Conservation (phyloP, 441 rosid genomes). For the Eruca vesicaria region DNA sequence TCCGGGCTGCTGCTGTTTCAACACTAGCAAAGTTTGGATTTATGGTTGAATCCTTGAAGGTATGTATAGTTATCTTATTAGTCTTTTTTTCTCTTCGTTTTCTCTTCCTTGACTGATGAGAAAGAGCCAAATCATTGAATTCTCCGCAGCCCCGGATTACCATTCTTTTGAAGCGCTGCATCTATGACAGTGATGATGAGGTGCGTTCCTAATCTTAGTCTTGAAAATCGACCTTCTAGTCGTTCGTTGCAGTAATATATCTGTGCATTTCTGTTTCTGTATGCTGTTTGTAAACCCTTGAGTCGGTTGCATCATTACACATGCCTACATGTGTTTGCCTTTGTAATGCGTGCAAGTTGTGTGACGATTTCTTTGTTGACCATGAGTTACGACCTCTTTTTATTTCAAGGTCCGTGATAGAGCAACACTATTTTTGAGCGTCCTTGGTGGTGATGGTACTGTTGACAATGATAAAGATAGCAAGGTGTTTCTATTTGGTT, state of each 20-base stretch:
- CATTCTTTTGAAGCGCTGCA: conserved; percentile 88
- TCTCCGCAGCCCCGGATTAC: conserved; percentile 78
- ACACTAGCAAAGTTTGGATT: conserved; percentile 99
- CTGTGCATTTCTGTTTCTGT: conserved; percentile 1
- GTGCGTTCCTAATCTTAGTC: conserved; percentile 41
- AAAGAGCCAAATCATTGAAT: conserved; percentile 4
- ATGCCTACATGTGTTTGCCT: conserved; percentile 9
- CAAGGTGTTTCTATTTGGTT: conserved; percentile 78
- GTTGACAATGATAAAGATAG: conserved; percentile 67
- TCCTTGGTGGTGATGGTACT: conserved; percentile 71
- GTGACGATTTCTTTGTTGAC: not conserved
- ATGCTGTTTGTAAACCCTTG: not conserved
- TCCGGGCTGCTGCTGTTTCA: conserved; percentile 94
- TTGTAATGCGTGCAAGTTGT: not conserved
- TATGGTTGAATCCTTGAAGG: conserved; percentile 86
- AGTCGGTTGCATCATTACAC: conserved; percentile 2
- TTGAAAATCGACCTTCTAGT: conserved; percentile 3
- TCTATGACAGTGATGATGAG: conserved; percentile 97
- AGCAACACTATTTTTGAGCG: conserved; percentile 85
- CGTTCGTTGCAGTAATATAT: conserved; percentile 10
- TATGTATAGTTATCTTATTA: conserved; percentile 39
- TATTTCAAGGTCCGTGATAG: conserved; percentile 88
- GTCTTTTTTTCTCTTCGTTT: not conserved
- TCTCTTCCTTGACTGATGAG: conserved; percentile 3
- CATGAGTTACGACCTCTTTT: not conserved